Conservation (phyloP, 2,329 filamentous ascomycete genomes). For the Phaeosphaeria sp. region DNA sequence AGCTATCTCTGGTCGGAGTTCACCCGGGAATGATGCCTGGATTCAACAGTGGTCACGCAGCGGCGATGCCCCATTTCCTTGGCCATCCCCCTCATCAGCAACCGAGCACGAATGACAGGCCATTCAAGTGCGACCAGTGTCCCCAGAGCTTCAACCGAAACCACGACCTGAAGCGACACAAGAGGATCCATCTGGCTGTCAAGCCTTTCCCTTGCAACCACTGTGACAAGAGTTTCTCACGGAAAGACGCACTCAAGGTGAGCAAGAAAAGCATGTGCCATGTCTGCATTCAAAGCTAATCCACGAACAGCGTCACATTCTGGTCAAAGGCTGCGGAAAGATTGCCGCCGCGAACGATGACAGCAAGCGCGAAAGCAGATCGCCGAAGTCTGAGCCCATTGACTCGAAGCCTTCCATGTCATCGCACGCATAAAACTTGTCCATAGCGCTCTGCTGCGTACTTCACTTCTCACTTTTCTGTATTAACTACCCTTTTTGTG, state of each 20-base stretch:
- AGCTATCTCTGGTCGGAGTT: slow-evolving; percentile 73
- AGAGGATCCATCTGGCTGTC: slow-evolving; percentile 90
- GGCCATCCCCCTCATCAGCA: slow-evolving; percentile 60
- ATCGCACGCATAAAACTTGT: slow-evolving; percentile 25
- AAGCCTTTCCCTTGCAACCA: slow-evolving; percentile 93
- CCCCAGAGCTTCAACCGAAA: slow-evolving; percentile 95
- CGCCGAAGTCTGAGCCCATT: slow-evolving; percentile 37
- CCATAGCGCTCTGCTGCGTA: neutral
- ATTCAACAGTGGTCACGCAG: slow-evolving; percentile 67
- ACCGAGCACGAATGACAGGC: slow-evolving; percentile 73
- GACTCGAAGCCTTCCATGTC: slow-evolving; percentile 38
- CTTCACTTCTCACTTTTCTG: slow-evolving; percentile 36
- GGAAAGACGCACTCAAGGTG: slow-evolving; percentile 97
- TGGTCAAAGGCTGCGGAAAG: slow-evolving; percentile 72
- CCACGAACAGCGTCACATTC: slow-evolving; percentile 63
- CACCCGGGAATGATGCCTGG: slow-evolving; percentile 62
- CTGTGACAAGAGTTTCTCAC: slow-evolving; percentile 95
- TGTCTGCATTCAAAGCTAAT: slow-evolving; percentile 43
- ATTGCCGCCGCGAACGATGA: slow-evolving; percentile 39
- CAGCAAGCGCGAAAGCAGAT: slow-evolving; percentile 43
- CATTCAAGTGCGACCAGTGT: slow-evolving; percentile 94
- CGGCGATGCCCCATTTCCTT: slow-evolving; percentile 69
- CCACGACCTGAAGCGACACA: slow-evolving; percentile 94
- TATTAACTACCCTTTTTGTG: slow-evolving; percentile 41
- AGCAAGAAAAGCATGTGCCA: slow-evolving; percentile 34